Conservation (phyloP, 2,329 filamentous ascomycete species). For the Curvularia hawaiiensis region DNA sequence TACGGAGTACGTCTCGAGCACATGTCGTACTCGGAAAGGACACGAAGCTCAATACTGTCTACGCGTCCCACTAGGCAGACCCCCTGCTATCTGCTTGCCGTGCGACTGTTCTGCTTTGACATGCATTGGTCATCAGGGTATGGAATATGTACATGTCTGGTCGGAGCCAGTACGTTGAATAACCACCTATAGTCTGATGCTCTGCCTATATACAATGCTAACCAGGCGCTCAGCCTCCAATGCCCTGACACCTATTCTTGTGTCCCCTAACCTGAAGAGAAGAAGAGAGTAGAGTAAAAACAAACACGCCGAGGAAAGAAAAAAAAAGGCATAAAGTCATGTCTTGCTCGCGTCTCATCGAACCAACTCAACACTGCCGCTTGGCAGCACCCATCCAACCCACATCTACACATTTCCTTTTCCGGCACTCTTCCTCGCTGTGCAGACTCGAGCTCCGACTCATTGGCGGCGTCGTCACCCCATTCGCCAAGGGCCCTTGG, state of each 20-base stretch:
- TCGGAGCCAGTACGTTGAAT: not conserved
- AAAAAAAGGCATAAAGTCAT: not conserved
- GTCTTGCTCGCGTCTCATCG: not conserved
- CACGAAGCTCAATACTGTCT: constrained; percentile 17
- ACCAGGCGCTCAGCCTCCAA: not conserved
- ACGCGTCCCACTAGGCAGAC: constrained; percentile 17
- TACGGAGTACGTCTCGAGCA: not conserved
- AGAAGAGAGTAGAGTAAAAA: not conserved
- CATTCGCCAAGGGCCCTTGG: not conserved
- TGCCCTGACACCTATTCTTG: not conserved
- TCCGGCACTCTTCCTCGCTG: constrained; percentile 26
- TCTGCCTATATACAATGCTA: not conserved
- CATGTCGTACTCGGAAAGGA: constrained; percentile 3
- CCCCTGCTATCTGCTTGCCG: constrained; percentile 11
- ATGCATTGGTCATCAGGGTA: not conserved
- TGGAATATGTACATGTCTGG: not conserved
- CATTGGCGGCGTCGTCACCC: constrained; percentile 34
- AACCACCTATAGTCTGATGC: not conserved
- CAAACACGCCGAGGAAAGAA: not conserved
- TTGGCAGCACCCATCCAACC: constrained; percentile 21
- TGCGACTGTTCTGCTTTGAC: not conserved
- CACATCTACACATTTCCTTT: constrained; percentile 34
- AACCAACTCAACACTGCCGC: constrained; percentile 23
- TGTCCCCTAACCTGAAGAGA: not conserved
- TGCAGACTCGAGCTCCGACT: constrained; percentile 35